A percentile compares a stretch with the other conserved stretches of the same genome.
These are phyloP conservation scores for Populus nigra DNA, from an alignment of 345 rosid genomes.

Conservation along the genomic window DNA sequence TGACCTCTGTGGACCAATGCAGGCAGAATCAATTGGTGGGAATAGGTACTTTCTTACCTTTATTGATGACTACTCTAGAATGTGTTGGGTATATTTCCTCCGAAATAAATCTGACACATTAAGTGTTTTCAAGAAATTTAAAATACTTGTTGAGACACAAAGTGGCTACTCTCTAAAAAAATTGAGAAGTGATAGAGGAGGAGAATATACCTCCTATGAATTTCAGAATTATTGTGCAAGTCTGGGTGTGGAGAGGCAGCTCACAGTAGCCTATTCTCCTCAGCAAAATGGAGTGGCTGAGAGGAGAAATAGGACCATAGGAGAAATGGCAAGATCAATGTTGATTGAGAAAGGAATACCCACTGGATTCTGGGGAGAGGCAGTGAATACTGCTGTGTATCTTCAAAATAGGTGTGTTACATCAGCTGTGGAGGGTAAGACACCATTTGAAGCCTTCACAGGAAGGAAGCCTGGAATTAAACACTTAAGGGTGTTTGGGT, in stretches of 20 bases:
- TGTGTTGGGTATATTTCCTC: not conserved
- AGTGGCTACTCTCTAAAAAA: not conserved
- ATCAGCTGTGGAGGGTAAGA: not conserved
- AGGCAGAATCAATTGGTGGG: rapidly evolving
- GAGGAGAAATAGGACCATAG: too few species aligned
- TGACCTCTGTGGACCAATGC: not conserved
- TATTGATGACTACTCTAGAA: not conserved
- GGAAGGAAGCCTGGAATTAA: not conserved
- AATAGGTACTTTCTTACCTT: not conserved
- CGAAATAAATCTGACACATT: not conserved
- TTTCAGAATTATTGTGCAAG: not conserved
- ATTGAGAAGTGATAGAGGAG: not conserved
- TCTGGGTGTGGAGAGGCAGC: not conserved
- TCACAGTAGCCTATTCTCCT: not conserved
- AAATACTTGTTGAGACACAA: not conserved
- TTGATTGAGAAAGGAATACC: too few species aligned
- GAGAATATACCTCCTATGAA: not conserved
- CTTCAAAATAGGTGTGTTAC: not conserved
- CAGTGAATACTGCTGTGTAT: not conserved
- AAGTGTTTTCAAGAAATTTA: not conserved
- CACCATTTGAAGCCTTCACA: not conserved
- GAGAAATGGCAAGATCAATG: not conserved
- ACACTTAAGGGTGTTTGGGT: not conserved
- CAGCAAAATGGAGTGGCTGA: not conserved
- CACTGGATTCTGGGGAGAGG: not conserved